Percentiles rank a stretch among this genome's conserved stretches.
phyloP scores from a whole-genome alignment of 805 yeast species.

The Vanderwaltozyma yarrowii region DNA sequence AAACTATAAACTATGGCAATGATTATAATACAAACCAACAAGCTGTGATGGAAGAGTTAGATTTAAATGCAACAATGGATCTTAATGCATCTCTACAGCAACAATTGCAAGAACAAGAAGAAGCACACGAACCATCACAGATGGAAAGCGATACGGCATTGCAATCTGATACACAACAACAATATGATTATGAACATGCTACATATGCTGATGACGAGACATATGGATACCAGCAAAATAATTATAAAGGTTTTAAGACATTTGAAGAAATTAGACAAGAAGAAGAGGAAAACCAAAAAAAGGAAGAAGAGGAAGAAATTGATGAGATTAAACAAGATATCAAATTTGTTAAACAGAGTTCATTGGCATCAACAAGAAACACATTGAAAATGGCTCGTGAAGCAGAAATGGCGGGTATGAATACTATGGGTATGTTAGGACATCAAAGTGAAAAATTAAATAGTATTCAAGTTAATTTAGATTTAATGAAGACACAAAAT shows the following conservation, averaged over 20 bases:
- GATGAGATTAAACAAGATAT: conserved; percentile 76
- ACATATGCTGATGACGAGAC: neutral
- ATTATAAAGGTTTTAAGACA: conserved; percentile 20
- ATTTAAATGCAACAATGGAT: conserved; percentile 13
- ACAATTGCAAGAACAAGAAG: conserved; percentile 12
- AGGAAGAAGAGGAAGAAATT: conserved; percentile 75
- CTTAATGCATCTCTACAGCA: conserved; percentile 7
- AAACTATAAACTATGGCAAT: no score
- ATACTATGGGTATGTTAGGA: conserved; percentile 84
- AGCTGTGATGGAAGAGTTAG: conserved; percentile 1
- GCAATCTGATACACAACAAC: conserved; percentile 13
- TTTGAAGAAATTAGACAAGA: conserved; percentile 27
- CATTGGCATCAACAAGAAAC: conserved; percentile 77
- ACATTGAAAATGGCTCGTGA: conserved; percentile 61
- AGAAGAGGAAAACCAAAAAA: conserved; percentile 28
- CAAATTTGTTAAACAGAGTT: conserved; percentile 72
- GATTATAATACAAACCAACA: no score
- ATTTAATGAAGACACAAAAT: conserved; percentile 70
- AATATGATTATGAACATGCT: conserved; percentile 1
- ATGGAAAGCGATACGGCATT: no score
- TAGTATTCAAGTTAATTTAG: conserved; percentile 64
- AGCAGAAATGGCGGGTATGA: conserved; percentile 63
- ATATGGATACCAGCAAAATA: neutral
- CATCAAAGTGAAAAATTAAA: conserved; percentile 78
- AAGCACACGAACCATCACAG: no score